Conservation (phyloP, 73 alveolate genomes). For the Breviolum minutum region DNA sequence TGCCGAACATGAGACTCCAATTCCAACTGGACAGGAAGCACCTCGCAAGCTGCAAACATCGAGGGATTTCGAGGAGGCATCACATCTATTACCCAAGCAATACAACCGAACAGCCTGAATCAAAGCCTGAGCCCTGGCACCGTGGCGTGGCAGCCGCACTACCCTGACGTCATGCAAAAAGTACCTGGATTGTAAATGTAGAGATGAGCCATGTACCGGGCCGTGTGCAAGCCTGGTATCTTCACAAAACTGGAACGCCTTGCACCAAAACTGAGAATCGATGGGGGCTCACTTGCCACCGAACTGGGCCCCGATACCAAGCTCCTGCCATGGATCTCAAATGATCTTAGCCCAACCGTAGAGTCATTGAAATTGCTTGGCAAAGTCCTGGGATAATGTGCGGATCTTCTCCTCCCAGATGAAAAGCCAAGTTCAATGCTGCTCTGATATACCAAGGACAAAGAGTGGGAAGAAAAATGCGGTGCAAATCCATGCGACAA, state of each 20-base stretch:
- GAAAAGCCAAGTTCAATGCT: too few species aligned
- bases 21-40: conserved; percentile 93
- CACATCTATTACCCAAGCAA: too few species aligned
- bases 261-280: not conserved
- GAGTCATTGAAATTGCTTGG: not conserved
- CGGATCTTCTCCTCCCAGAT: conserved; percentile 25
- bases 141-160: conserved; percentile 93
- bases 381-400: conserved; percentile 16
- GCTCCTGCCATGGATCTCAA: not conserved
- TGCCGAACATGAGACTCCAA: conserved; percentile 95
- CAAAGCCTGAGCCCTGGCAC: conserved; percentile 4
- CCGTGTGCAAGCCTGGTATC: too few species aligned
- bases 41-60: not conserved
- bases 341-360: not conserved
- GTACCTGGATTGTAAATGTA: conserved; percentile 9
- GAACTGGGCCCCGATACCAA: conserved; percentile 96
- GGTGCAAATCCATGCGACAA: too few species aligned
- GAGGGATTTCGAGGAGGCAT: not conserved
- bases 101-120: not conserved
- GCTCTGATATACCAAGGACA: too few species aligned
- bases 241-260: not conserved
- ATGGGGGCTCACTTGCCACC: conserved; percentile 83
- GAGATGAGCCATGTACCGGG: too few species aligned
- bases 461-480: too few species aligned
- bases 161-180: conserved; percentile 93